phyloP scores from a whole-genome alignment of 2,329 filamentous ascomycete genomes.

The Pyricularia pennisetigena region DNA sequence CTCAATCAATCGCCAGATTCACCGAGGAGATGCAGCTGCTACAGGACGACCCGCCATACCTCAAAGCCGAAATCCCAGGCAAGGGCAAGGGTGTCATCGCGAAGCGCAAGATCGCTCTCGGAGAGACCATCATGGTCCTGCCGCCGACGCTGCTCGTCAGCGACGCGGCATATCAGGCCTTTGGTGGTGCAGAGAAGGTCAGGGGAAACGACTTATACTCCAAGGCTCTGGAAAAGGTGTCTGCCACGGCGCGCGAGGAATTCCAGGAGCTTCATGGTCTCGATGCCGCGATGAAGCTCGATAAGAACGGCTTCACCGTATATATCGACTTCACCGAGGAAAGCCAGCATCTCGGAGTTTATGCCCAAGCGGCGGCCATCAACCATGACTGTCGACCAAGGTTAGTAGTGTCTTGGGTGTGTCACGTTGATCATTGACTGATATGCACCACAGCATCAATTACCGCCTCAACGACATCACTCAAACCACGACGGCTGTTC shows the following conservation, averaged over 20 bases:
- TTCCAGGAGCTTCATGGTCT: conserved; percentile 23
- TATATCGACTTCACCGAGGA: conserved; percentile 16
- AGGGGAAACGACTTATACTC: conserved; percentile 15
- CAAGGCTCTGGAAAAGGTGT: conserved; percentile 18
- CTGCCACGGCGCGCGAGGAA: conserved; percentile 9
- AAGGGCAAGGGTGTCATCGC: conserved; percentile 27
- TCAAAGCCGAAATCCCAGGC: conserved; percentile 17
- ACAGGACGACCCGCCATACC: conserved; percentile 13
- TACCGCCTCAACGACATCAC: conserved; percentile 24
- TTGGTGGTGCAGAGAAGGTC: conserved; percentile 11
- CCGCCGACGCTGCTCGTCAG: conserved; percentile 21
- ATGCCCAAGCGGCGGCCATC: conserved; percentile 22
- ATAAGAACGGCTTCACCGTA: conserved; percentile 25
- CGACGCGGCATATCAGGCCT: conserved; percentile 4
- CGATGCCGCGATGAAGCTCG: conserved; percentile 19
- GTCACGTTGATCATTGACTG: conserved; percentile 2
- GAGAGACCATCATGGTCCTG: conserved; percentile 23
- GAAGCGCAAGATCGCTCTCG: conserved; percentile 21
- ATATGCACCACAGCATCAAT: conserved; percentile 16
- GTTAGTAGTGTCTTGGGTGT: conserved; percentile 17
- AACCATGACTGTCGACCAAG: conserved; percentile 32
- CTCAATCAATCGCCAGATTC: conserved; percentile 4
- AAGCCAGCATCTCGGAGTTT: conserved; percentile 21
- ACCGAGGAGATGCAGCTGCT: conserved; percentile 7
- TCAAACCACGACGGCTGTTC: conserved; percentile 25